Evolutionary conservation across 2,329 filamentous ascomycete genomes (phyloP).

Genomic region (Daldinia sp.): DNA sequence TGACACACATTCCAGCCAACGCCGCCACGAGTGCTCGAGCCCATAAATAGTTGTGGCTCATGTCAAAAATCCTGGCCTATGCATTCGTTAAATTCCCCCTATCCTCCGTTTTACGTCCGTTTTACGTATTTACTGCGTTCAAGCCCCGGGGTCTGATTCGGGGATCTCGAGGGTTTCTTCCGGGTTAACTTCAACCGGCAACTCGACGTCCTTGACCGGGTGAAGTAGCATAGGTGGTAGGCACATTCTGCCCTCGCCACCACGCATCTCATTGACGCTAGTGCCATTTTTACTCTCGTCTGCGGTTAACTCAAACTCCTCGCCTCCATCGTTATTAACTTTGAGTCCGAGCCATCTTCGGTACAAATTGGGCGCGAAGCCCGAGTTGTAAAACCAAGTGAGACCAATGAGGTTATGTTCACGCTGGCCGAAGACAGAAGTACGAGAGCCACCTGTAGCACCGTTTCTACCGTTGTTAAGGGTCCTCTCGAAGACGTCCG

Average conservation of each 20-base stretch:
- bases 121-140: background rate
- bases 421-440: constrained; percentile 79
- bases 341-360: constrained; percentile 84
- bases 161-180: constrained; percentile 53
- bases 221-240: constrained; percentile 88
- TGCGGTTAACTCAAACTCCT: constrained; percentile 73
- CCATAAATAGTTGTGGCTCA: constrained; percentile 17
- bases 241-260: constrained; percentile 87
- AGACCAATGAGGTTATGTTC: constrained; percentile 90
- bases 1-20: constrained; percentile 24
- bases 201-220: constrained; percentile 80
- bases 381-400: constrained; percentile 91
- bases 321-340: constrained; percentile 80
- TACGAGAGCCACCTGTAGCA: constrained; percentile 75
- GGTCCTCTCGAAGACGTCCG: constrained; percentile 76
- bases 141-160: constrained; percentile 61
- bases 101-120: no score
- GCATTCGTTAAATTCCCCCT: constrained; percentile 9
- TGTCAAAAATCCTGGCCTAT: constrained; percentile 16
- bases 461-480: constrained; percentile 84
- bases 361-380: constrained; percentile 84
- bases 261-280: constrained; percentile 62
- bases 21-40: constrained; percentile 22
- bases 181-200: constrained; percentile 67
- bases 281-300: constrained; percentile 61